These are phyloP conservation scores for Aspergillus bertholletiae DNA, from an alignment of 495 filamentous ascomycete genomes.

Conservation along the genomic window DNA sequence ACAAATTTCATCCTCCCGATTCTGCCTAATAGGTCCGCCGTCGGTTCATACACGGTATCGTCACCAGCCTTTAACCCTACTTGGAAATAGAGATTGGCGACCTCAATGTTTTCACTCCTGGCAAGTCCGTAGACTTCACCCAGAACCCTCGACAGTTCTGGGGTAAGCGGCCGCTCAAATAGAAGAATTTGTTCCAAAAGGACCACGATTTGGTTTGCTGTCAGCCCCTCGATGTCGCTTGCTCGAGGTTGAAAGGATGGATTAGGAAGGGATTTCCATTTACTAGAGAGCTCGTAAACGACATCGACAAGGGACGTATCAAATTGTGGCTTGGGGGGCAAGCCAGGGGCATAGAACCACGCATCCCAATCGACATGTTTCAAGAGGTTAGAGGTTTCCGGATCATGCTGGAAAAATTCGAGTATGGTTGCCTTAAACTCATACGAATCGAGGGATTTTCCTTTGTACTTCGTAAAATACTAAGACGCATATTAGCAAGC, in stretches of 20 bases:
- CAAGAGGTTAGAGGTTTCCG: constrained; percentile 62
- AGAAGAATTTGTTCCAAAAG: constrained; percentile 76
- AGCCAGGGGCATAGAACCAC: constrained; percentile 79
- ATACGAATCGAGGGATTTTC: constrained; percentile 81
- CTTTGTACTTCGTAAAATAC: constrained; percentile 81
- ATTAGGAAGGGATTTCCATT: constrained; percentile 60
- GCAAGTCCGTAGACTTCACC: constrained; percentile 66
- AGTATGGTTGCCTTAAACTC: constrained; percentile 88
- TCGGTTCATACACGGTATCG: constrained; percentile 58
- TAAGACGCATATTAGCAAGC: constrained; percentile 22
- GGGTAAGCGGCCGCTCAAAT: constrained; percentile 56
- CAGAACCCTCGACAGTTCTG: constrained; percentile 62
- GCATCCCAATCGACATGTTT: constrained; percentile 78
- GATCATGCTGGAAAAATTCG: constrained; percentile 73
- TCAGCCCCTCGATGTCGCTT: constrained; percentile 67
- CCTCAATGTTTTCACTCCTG: constrained; percentile 75
- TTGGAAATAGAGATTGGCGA: constrained; percentile 71
- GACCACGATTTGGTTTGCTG: constrained; percentile 82
- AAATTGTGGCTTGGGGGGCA: constrained; percentile 86
- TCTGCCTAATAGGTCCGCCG: constrained; percentile 69
- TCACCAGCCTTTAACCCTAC: constrained; percentile 75
- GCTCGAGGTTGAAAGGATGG: constrained; percentile 60
- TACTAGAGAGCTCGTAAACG: constrained; percentile 74
- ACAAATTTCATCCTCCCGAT: constrained; percentile 98
- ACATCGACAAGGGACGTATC: constrained; percentile 83